These are phyloP conservation scores for Penicillium sp. DNA, from an alignment of 2,329 filamentous ascomycete species.

Conservation along the genomic window DNA sequence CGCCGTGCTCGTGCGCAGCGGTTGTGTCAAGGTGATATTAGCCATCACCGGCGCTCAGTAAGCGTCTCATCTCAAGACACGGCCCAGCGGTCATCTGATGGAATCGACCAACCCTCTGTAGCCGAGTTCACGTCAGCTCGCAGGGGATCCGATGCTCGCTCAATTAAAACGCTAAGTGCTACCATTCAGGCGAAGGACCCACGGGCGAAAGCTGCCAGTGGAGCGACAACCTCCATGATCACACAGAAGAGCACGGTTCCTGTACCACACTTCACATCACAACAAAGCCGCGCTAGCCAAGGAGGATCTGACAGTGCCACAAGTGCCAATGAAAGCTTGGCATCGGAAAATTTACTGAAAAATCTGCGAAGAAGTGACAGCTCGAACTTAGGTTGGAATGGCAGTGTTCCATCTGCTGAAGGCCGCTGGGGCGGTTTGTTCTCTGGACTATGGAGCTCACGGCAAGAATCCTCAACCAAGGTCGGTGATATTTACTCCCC, in stretches of 20 bases:
- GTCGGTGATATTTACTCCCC: slow-evolving; percentile 26
- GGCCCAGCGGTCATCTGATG: slow-evolving; percentile 35
- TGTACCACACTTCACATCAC: slow-evolving; percentile 55
- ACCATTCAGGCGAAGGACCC: slow-evolving; percentile 49
- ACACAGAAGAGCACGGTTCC: slow-evolving; percentile 52
- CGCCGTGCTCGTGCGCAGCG: slow-evolving; percentile 51
- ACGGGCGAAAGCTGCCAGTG: slow-evolving; percentile 48
- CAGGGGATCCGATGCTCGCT: slow-evolving; percentile 46
- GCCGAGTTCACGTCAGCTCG: slow-evolving; percentile 29
- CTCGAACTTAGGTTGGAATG: slow-evolving; percentile 47
- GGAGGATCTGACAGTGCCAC: slow-evolving; percentile 23
- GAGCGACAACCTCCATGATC: slow-evolving; percentile 54
- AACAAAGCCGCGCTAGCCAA: slow-evolving; percentile 34
- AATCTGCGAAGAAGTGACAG: slow-evolving; percentile 56
- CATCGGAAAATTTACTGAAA: slow-evolving; percentile 57
- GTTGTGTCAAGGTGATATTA: slow-evolving; percentile 36
- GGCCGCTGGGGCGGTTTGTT: slow-evolving; percentile 60
- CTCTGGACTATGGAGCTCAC: slow-evolving; percentile 57
- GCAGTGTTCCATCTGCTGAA: slow-evolving; percentile 47
- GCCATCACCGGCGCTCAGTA: slow-evolving; percentile 40
- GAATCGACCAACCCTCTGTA: slow-evolving; percentile 27
- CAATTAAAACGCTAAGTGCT: slow-evolving; percentile 44
- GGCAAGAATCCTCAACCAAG: slow-evolving; percentile 50
- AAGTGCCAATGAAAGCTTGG: slow-evolving; percentile 45
- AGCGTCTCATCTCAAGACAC: slow-evolving; percentile 48